Base-by-base conservation (phyloP, 768 basidiomycete species). In the Suillus discolor region DNA sequence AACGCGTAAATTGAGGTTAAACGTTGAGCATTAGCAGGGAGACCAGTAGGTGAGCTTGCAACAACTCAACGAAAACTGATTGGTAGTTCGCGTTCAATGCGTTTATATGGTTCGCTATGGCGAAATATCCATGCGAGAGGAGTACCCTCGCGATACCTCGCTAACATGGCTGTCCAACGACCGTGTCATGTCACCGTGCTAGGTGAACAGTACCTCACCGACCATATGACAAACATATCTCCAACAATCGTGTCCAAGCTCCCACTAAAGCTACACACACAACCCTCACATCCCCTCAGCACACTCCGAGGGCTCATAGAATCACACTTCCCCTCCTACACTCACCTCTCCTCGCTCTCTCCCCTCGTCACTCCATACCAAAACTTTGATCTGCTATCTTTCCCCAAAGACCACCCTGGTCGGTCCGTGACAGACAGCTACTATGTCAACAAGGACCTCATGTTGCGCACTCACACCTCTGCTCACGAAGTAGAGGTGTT, bases 381-480 rank as follows among this genome's bases (percentile, higher is more conserved):
- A 77, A 99, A 96, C 80, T 99, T 99, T 77, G 97, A 99, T 78
- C 93, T 97, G 70, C 89, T 99, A 39, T 95, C 94, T 4, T 99
- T 99, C 79, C 90, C 97, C 0, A 71, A 80, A 16, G 96, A 98
- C 80, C 97, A 99, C 75, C 96, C 97, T 1, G 97, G 97, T 20
- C 88, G 97, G 66, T 84, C 91, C 28, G 82, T 88, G 54, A 93
- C 93, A 51, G 97, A 99, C 81, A 93, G 91, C 73, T 99, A 99
- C 83, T 99, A 99, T 79, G 83, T 97, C 74, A 99, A 99, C 81
- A 85, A 84, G 71, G 81, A 88, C 71, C 82, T 90, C 73, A 95
- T 99, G 94, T 87, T 99, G 44, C 90, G 97, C 49, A 99, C 97
- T 0, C 97, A 99, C 76, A 98, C 97, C 1, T 95, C 93, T n/a